Base-by-base conservation (phyloP, 352 stramenopile genomes). In the Phytopythium oedochilum region DNA sequence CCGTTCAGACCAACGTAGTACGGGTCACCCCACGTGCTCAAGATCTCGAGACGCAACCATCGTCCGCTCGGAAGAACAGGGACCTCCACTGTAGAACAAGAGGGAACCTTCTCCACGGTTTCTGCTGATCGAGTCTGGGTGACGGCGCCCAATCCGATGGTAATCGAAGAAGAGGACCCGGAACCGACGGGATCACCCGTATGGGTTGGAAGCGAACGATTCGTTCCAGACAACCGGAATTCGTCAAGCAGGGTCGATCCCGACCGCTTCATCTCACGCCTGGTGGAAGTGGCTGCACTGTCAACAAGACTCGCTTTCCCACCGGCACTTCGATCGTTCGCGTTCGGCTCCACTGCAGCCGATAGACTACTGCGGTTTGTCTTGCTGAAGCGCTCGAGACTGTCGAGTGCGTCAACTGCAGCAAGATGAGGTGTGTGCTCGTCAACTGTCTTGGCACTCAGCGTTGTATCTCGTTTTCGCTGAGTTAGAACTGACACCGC, bases 1-100 rank as follows among this genome's bases (percentile, higher is more conserved):
- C 90, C 89, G 42, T 91, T 96, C 1, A 97, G 64, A 5, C 90
- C 90, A 3, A 97, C 83, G 48, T 97, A 97, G 63, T 91, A 82
- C 5, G 75, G 71, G 55, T 97, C 90, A 17, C 89, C 90, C 87
- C 88, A 97, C 0, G 90, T 97, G 40, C 63, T 86, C 4, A 96
- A 38, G 31, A 97, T 91, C 36, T 94, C 72, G 5, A 97, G 51
- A 23, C 73, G 68, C 1, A 97, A 45, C 20, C 63, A 77, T 34
- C 68, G 68, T 0, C 85, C 85, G 32, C 38, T 71, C 3, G 87
- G 87, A 28, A 96, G 64, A 14, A 82, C 68, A 4, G 86, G 87
- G 32, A 94, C 86, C 9, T 64, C 58, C 20, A 46, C 18, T 11
- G 18, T 25, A 9, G 47, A 11, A 0, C 3, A 10, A 12, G 25